Evolutionary conservation across 1,284 basidiomycete genomes (phyloP).

Genomic region (Apiotrichum gamsii): DNA sequence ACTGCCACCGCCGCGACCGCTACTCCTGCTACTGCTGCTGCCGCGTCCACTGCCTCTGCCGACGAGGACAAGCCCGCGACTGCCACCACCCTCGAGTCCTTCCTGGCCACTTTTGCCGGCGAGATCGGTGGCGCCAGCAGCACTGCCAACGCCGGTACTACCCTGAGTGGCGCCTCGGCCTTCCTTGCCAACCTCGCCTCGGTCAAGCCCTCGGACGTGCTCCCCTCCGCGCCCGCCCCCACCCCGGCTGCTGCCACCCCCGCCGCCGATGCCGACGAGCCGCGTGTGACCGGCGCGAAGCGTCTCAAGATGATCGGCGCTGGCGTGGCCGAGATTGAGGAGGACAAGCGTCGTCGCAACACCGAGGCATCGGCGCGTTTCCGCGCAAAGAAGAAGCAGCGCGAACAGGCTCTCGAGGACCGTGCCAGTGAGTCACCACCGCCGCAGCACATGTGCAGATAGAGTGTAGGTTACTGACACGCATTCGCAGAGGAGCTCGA

Average conservation of each 20-base stretch:
- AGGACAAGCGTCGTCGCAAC: constrained; percentile 77
- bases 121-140: constrained; percentile 17
- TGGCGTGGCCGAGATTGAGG: constrained; percentile 35
- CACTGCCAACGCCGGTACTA: constrained; percentile 18
- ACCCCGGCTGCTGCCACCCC: constrained; percentile 5
- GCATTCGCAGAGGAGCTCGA: constrained; percentile 66
- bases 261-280: not conserved
- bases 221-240: constrained; percentile 14
- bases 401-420: constrained; percentile 85
- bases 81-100: constrained; percentile 38
- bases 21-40: constrained; percentile 3
- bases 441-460: too few relatives aligned
- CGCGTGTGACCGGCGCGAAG: constrained; percentile 35
- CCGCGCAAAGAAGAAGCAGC: constrained; percentile 96
- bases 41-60: constrained; percentile 1
- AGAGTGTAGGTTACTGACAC: not conserved
- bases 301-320: constrained; percentile 41
- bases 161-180: constrained; percentile 21
- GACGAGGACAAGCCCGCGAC: constrained; percentile 6
- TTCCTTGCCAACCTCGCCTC: constrained; percentile 5
- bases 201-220: constrained; percentile 23
- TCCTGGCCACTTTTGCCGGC: constrained; percentile 39
- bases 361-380: constrained; percentile 97
- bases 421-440: constrained; percentile 54
- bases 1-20: constrained; percentile 6